These are phyloP conservation scores for Chloris gayana DNA, from an alignment of 176 grass and related monocot species.

Conservation along the genomic window DNA sequence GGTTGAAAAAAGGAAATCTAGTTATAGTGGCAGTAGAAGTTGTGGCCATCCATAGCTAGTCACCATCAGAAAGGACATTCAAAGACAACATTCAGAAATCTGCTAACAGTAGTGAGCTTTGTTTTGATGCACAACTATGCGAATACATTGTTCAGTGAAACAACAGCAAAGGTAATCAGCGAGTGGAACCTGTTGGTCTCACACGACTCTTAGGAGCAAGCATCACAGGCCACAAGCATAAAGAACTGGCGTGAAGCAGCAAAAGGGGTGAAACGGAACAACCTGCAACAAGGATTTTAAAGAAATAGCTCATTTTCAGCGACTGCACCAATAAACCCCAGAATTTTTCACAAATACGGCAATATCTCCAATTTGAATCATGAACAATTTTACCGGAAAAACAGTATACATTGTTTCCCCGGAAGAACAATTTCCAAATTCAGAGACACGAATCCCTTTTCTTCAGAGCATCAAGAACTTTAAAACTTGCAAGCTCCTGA, in stretches of 20 bases:
- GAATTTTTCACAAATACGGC: neutral
- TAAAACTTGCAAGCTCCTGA: neutral
- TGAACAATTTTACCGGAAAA: neutral
- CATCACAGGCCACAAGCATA: slow-evolving; percentile 1
- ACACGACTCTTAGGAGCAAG: slow-evolving; percentile 7
- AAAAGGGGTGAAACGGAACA: neutral
- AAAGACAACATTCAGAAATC: neutral
- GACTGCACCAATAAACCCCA: too few species aligned
- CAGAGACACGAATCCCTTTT: neutral
- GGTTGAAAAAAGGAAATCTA: neutral
- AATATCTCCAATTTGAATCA: neutral
- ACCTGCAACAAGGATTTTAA: neutral
- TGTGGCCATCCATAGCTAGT: neutral
- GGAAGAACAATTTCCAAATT: too few species aligned
- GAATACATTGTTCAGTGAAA: slow-evolving; percentile 7
- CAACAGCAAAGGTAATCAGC: neutral
- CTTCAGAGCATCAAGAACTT: neutral
- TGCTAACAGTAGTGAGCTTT: neutral
- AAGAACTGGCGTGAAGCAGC: neutral
- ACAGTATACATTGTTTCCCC: neutral
- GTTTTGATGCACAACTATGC: neutral
- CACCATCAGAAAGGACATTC: neutral
- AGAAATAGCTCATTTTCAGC: neutral
- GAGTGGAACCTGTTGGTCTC: neutral
- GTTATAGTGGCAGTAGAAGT: neutral